Percentiles rank a stretch among this genome's conserved stretches.
These are phyloP conservation scores for Camellia lanceoleosa DNA, from an alignment of 148 eudicot genomes.

Conservation along the genomic window DNA sequence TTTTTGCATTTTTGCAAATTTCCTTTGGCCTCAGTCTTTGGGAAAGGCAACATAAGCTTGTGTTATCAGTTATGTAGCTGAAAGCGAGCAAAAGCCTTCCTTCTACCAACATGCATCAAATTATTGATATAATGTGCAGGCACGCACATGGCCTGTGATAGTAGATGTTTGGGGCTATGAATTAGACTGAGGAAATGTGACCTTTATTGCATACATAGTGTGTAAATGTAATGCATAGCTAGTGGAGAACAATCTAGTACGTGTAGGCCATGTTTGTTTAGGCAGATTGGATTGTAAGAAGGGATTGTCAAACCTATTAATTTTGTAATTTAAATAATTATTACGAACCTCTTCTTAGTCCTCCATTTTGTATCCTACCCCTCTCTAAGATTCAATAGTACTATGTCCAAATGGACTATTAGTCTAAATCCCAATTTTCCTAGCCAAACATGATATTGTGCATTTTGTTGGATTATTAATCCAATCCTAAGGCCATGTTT, in stretches of 20 bases:
- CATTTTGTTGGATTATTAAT: no score
- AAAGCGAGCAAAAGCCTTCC: not conserved
- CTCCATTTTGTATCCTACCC: no score
- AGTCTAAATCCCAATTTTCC: no score
- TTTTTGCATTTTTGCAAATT: not conserved
- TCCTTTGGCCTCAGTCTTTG: not conserved
- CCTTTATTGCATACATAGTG: not conserved
- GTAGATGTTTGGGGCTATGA: not conserved
- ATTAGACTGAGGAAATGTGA: not conserved
- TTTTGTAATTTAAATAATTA: no score
- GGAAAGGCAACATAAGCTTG: not conserved
- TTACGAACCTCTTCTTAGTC: no score
- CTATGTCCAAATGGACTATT: no score
- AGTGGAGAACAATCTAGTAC: not conserved
- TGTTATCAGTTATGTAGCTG: not conserved
- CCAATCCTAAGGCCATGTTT: no score
- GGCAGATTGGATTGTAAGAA: no score
- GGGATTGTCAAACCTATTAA: no score
- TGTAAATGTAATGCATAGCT: not conserved
- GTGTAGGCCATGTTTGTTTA: no score
- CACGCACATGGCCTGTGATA: not conserved
- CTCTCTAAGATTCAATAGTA: no score
- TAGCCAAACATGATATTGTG: no score
- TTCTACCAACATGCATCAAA: not conserved
- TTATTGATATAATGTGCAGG: slow-evolving; percentile 1